Percentiles rank a stretch among this genome's conserved stretches.
Conservation (phyloP, 352 stramenopile genomes). For the Aphanomyces cochlioides region DNA sequence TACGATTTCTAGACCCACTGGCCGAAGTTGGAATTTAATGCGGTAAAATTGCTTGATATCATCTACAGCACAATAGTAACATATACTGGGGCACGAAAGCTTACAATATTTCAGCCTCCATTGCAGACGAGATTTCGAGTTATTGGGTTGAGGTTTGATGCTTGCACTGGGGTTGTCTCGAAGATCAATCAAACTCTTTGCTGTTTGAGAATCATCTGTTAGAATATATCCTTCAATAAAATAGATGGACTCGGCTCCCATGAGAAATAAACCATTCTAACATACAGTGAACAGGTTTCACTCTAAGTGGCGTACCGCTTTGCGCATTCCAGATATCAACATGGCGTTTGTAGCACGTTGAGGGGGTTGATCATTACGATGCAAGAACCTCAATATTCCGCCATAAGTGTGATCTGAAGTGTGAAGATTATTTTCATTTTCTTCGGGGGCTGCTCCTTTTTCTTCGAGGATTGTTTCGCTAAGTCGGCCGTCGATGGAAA, state of each 20-base stretch:
- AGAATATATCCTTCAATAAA: constrained; percentile 59
- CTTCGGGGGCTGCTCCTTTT: too few species aligned
- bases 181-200: constrained; percentile 2
- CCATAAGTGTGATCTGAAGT: constrained; percentile 50
- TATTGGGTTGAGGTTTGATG: background rate
- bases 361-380: constrained; percentile 59
- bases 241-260: constrained; percentile 54
- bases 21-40: constrained; percentile 75
- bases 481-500: background rate
- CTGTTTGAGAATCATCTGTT: constrained; percentile 1
- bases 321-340: constrained; percentile 59
- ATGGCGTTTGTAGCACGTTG: constrained; percentile 53
- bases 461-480: constrained; percentile 5
- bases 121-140: background rate
- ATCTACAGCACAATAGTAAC: background rate
- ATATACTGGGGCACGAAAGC: background rate
- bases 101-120: constrained; percentile 23
- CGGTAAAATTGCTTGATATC: constrained; percentile 72
- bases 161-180: background rate
- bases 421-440: constrained; percentile 13
- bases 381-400: constrained; percentile 56
- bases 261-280: constrained; percentile 46
- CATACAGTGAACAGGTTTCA: background rate
- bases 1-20: constrained; percentile 73
- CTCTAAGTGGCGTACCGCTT: constrained; percentile 31